Base-by-base conservation (phyloP, 371 early-diverging fungal species). In the Mucor indicus region DNA sequence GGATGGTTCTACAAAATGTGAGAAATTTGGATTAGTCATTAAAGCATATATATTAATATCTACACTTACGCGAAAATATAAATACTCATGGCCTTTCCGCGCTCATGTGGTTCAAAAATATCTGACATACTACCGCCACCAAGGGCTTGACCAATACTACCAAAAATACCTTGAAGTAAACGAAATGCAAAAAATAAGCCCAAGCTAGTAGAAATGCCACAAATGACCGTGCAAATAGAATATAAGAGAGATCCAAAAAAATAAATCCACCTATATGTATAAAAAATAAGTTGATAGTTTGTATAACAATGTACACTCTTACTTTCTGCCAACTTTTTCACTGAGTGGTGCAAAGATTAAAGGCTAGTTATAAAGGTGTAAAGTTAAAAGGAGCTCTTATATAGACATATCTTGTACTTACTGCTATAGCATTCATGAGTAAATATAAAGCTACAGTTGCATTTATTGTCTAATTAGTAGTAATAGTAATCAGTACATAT, bases 71-170 rank as follows among this genome's bases (percentile, higher is more conserved):
- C 33, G 68, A 53, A 32, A n/a, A 65, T 57, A 47, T 63, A 74
- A 13, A 70, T 48, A 21, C 66, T 53, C 61, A 70, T 63, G 7
- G 71, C 68, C 36, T 45, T 65, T 38, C 75, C 75, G 11, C 68
- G 63, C 33, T 67, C 68, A n/a, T 53, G 54, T 1, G 62, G 49
- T 15, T 57, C 47, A 36, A 67, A 74, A 7, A 74, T 37, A 53
- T 74, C 75, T 10, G 70, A 55, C 1, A 67, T 64, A 10, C 58
- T 60, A 1, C 75, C 75, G 25, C 70, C 69, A 36, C 74, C 74
- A 11, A 74, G 47, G 12, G 68, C 64, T 39, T 58, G 57, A 6
- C 69, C 69, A 15, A 57, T 62, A 32, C 65, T 59, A n/a, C 60
- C 48, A 42, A 60, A 65, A 13, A 72, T 50, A 24, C 62, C 73